Percentiles rank a stretch among this genome's conserved stretches.
Evolutionary conservation across 768 basidiomycete genomes (phyloP).

Genomic region (Hemileccinum impolitum): DNA sequence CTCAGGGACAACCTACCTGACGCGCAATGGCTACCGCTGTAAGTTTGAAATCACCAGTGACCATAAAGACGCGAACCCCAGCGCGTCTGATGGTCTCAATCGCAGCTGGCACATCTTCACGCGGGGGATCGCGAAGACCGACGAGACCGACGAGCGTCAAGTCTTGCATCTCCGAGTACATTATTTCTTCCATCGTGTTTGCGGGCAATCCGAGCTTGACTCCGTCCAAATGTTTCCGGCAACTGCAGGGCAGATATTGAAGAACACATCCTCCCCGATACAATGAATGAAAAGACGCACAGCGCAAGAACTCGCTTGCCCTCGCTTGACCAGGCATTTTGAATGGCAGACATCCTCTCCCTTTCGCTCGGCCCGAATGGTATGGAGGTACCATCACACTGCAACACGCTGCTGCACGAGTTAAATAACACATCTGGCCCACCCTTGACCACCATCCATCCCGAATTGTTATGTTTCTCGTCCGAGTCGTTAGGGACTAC

Average conservation of each 20-base stretch:
- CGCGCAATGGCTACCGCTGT: slow-evolving; percentile 52
- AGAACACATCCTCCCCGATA: neutral
- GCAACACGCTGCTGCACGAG: slow-evolving; percentile 34
- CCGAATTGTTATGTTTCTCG: slow-evolving; percentile 3
- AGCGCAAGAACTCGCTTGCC: slow-evolving; percentile 56
- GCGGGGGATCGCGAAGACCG: slow-evolving; percentile 58
- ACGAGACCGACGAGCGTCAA: slow-evolving; percentile 50
- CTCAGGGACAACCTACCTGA: slow-evolving; percentile 32
- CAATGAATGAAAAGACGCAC: slow-evolving; percentile 9
- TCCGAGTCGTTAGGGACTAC: slow-evolving; percentile 8
- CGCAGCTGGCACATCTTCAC: slow-evolving; percentile 45
- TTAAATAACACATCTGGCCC: slow-evolving; percentile 53
- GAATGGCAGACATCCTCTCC: slow-evolving; percentile 23
- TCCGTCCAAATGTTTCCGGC: slow-evolving; percentile 28
- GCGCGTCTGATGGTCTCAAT: slow-evolving; percentile 47
- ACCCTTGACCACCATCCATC: slow-evolving; percentile 50
- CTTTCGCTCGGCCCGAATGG: slow-evolving; percentile 28
- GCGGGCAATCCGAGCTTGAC: slow-evolving; percentile 19
- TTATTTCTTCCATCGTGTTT: slow-evolving; percentile 36
- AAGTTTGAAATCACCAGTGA: slow-evolving; percentile 54
- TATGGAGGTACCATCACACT: slow-evolving; percentile 29
- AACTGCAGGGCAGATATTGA: slow-evolving; percentile 11
- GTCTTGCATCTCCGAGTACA: slow-evolving; percentile 34
- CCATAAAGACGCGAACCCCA: slow-evolving; percentile 54
- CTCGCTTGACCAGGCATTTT: slow-evolving; percentile 43